phyloP scores from a whole-genome alignment of 1,284 basidiomycete species.

The Wallemia ichthyophaga region DNA sequence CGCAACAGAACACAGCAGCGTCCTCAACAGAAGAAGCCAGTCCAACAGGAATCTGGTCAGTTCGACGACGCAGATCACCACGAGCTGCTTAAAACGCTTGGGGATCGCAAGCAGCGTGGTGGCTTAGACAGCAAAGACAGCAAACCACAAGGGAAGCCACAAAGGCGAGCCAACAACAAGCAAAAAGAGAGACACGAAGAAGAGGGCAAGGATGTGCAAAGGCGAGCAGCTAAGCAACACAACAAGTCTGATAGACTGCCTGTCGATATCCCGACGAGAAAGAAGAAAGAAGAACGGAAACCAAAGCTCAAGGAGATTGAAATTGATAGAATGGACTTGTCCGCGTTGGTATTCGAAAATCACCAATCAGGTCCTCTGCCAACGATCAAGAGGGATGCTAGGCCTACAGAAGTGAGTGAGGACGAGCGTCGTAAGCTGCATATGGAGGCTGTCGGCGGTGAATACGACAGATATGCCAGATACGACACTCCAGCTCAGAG shows the following conservation, averaged over 20 bases:
- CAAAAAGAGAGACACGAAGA: background rate
- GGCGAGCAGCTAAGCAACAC: background rate
- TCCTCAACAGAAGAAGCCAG: background rate
- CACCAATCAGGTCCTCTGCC: background rate
- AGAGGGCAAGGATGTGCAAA: background rate
- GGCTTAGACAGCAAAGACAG: too few relatives aligned
- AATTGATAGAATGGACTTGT: background rate
- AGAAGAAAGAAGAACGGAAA: background rate
- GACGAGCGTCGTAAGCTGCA: background rate
- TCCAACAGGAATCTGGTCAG: background rate
- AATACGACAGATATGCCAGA: background rate
- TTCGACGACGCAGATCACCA: background rate
- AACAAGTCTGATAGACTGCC: background rate
- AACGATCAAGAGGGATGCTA: background rate
- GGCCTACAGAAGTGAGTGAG: background rate
- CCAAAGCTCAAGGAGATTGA: background rate
- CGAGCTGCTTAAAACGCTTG: background rate
- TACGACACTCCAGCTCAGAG: background rate
- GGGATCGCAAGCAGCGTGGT: background rate
- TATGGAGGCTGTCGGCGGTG: background rate
- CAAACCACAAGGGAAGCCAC: background rate
- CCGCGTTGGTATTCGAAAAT: background rate
- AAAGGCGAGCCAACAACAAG: background rate
- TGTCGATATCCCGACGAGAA: background rate
- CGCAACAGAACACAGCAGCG: background rate